phyloP scores from a whole-genome alignment of 1,284 basidiomycete genomes.

The Coriolopsis trogii region DNA sequence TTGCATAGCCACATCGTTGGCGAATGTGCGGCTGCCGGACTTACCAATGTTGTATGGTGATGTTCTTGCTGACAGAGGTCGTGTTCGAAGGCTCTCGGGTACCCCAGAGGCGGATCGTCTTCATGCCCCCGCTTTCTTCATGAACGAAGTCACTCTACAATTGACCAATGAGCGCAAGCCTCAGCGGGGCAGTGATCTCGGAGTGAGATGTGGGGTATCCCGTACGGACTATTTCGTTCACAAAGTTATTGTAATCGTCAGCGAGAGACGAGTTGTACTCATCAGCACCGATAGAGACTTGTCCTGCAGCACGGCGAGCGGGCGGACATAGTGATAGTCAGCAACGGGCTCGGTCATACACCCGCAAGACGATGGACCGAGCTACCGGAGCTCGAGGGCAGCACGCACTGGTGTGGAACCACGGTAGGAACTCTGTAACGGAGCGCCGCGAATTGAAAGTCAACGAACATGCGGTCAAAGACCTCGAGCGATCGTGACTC shows the following conservation, averaged over 20 bases:
- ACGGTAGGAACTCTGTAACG: constrained; percentile 37
- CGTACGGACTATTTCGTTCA: constrained; percentile 31
- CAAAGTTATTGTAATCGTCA: constrained; percentile 37
- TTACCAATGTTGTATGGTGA: constrained; percentile 40
- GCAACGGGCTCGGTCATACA: too few relatives aligned
- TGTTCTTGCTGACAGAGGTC: constrained; percentile 32
- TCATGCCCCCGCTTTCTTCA: constrained; percentile 23
- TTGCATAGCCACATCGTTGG: neutral
- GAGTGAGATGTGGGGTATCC: neutral
- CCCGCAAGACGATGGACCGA: too few relatives aligned
- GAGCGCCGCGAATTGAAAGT: too few relatives aligned
- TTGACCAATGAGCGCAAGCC: too few relatives aligned
- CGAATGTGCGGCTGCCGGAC: too few relatives aligned
- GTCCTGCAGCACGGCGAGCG: too few relatives aligned
- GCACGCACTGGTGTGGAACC: constrained; percentile 32
- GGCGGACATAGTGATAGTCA: too few relatives aligned
- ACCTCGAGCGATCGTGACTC: too few relatives aligned
- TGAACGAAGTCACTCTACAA: constrained; percentile 28
- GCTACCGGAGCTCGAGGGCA: too few relatives aligned
- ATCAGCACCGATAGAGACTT: constrained; percentile 35
- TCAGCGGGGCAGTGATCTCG: neutral
- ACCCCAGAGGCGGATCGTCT: constrained; percentile 35
- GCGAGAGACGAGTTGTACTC: constrained; percentile 34
- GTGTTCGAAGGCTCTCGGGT: constrained; percentile 34
- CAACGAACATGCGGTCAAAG: too few relatives aligned